phyloP scores from a whole-genome alignment of 345 rosid species.

The Syzygium aromaticum region DNA sequence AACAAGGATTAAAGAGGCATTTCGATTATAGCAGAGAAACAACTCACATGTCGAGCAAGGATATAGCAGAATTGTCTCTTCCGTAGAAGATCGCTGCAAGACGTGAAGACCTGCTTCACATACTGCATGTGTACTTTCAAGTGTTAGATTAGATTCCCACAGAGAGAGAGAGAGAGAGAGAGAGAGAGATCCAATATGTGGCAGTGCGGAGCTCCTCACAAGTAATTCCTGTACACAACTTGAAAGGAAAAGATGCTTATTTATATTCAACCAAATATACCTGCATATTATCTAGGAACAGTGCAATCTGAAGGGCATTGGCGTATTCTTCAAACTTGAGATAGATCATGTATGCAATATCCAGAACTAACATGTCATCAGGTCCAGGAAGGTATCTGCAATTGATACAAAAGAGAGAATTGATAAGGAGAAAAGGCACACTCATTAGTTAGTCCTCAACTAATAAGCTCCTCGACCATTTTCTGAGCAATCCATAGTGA shows the following conservation, averaged over 20 bases:
- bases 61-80: conserved; percentile 93
- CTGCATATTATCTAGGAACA: conserved; percentile 76
- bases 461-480: not conserved
- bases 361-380: conserved; percentile 69
- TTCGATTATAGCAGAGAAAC: not conserved
- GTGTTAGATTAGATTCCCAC: conserved; percentile 3
- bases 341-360: conserved; percentile 75
- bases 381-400: conserved; percentile 90
- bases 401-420: conserved; percentile 6
- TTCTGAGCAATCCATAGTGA: not conserved
- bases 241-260: not conserved
- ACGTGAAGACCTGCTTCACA: conserved; percentile 68
- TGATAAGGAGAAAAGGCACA: not conserved
- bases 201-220: not conserved
- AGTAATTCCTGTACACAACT: not conserved
- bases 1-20: not conserved
- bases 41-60: conserved; percentile 84
- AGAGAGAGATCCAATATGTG: not conserved
- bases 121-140: conserved; percentile 36
- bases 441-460: not conserved
- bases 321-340: conserved; percentile 61
- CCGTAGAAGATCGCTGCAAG: conserved; percentile 51
- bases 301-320: conserved; percentile 79
- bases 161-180: not conserved
- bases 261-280: conserved; percentile 18